phyloP scores from a whole-genome alignment of 2,329 filamentous ascomycete genomes.

The Myriosclerotinia curreyana region DNA sequence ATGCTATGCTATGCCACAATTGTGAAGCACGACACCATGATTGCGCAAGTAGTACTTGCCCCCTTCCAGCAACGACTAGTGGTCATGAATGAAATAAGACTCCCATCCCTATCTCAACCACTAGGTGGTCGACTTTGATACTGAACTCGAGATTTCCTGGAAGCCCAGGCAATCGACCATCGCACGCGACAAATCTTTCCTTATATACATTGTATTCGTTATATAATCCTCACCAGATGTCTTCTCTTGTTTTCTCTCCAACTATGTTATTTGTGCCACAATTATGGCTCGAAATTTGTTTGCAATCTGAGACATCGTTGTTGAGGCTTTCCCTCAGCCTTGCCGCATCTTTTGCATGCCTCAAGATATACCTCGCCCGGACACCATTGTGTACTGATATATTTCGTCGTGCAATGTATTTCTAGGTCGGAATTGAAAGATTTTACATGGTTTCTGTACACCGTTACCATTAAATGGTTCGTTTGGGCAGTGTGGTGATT shows the following conservation, averaged over 20 bases:
- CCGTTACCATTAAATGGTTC: neutral
- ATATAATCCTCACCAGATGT: rapidly evolving
- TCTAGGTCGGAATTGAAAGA: neutral
- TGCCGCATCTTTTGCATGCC: neutral
- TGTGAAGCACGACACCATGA: neutral
- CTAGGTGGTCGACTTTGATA: neutral
- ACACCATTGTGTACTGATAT: neutral
- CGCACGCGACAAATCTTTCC: rapidly evolving
- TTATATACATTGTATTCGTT: too few relatives aligned
- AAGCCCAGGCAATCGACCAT: neutral
- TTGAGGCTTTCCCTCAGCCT: too few relatives aligned
- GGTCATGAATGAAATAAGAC: neutral
- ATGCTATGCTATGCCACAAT: neutral
- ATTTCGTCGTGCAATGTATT: too few relatives aligned
- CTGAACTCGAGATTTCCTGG: neutral
- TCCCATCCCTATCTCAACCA: neutral
- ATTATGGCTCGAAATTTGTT: neutral
- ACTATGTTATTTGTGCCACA: neutral
- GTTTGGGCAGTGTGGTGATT: too few relatives aligned
- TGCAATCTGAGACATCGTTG: neutral
- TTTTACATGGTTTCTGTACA: neutral
- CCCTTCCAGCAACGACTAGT: too few relatives aligned
- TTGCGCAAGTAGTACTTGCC: rapidly evolving
- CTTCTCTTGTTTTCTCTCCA: too few relatives aligned
- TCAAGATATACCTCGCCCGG: neutral